Evolutionary conservation across 179 eudicot genomes (phyloP).

Genomic region (Beta macrorhiza): DNA sequence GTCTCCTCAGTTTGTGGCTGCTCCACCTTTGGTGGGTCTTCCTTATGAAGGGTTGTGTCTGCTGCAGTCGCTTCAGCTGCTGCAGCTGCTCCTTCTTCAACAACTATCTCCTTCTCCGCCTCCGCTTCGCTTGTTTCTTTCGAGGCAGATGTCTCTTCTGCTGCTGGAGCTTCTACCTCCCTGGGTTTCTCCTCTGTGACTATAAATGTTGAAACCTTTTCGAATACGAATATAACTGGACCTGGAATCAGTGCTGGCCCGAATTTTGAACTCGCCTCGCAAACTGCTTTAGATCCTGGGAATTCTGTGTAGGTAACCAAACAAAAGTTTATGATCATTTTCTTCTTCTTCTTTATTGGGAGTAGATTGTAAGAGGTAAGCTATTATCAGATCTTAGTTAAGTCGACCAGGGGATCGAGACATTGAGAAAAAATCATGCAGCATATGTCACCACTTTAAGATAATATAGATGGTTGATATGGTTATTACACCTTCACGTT

Average conservation of each 20-base stretch:
- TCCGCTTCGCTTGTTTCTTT: conserved; percentile 2
- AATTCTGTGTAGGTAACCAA: conserved; percentile 39
- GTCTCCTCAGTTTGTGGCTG: neutral
- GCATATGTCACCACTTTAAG: too few species aligned
- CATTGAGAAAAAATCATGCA: too few species aligned
- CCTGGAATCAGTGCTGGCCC: conserved; percentile 51
- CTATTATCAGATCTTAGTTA: too few species aligned
- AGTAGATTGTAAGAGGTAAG: too few species aligned
- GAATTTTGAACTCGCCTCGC: conserved; percentile 46
- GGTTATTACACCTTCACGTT: too few species aligned
- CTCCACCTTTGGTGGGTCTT: neutral
- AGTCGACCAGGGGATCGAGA: too few species aligned
- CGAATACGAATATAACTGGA: conserved; percentile 56
- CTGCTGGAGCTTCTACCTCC: conserved; percentile 34
- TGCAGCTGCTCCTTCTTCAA: neutral
- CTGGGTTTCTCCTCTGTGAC: conserved; percentile 40
- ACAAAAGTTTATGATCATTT: neutral
- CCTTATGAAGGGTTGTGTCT: neutral
- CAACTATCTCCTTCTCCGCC: conserved; percentile 1
- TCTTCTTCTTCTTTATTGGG: too few species aligned
- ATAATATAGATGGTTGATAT: too few species aligned
- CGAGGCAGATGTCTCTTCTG: conserved; percentile 8
- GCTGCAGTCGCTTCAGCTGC: neutral
- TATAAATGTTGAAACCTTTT: conserved; percentile 60
- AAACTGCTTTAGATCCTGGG: conserved; percentile 59